Evolutionary conservation across 371 early-diverging fungal genomes (phyloP).

Genomic region (Coemansia sp.): DNA sequence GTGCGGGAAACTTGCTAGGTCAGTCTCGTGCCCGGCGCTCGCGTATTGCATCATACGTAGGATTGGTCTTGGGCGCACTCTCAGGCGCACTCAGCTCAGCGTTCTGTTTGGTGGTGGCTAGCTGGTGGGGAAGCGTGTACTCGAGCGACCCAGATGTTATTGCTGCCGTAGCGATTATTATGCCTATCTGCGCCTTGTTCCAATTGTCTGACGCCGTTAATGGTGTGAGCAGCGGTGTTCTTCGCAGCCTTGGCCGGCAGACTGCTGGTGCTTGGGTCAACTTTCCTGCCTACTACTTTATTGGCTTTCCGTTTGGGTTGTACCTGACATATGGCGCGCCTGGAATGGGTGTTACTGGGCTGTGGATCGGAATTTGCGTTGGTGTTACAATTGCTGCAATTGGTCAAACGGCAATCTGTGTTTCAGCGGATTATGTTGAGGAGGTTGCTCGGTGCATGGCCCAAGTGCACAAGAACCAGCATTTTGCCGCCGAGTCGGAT

Average conservation of each 20-base stretch:
- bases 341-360: too few species aligned
- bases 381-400: too few species aligned
- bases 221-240: too few species aligned
- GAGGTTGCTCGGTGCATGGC: background rate
- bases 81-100: conserved; percentile 45
- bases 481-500: background rate
- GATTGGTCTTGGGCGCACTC: background rate
- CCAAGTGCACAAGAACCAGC: background rate
- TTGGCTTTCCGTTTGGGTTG: too few species aligned
- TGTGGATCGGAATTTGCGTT: too few species aligned
- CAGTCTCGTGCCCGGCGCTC: conserved; percentile 53
- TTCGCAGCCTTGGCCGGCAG: too few species aligned
- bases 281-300: too few species aligned
- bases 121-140: conserved; percentile 62
- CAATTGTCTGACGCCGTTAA: too few species aligned
- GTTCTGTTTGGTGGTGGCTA: conserved; percentile 6
- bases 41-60: conserved; percentile 47
- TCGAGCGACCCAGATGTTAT: conserved; percentile 69
- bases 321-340: too few species aligned
- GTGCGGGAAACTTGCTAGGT: conserved; percentile 77
- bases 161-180: conserved; percentile 59
- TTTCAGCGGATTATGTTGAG: conserved; percentile 51
- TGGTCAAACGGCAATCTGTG: too few species aligned
- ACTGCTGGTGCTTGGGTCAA: too few species aligned
- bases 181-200: conserved; percentile 65